Conservation (phyloP, 2,329 filamentous ascomycete genomes). For the Talaromyces sp. region DNA sequence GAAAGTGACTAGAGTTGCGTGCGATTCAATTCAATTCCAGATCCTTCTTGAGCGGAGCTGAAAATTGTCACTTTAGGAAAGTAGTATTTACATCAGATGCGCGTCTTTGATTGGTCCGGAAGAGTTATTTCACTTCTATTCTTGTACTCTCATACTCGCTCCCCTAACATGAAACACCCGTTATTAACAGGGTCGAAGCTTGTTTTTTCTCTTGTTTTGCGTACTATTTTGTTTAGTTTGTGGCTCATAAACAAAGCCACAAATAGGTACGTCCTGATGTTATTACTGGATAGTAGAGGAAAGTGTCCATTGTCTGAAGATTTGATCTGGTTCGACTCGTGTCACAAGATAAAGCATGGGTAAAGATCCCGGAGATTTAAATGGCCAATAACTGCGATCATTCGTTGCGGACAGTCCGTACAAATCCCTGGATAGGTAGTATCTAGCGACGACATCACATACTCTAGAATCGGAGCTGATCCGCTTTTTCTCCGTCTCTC, state of each 20-base stretch:
- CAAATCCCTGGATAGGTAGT: not conserved
- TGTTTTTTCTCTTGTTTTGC: not conserved
- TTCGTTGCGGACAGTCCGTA: not conserved
- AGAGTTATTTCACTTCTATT: not conserved
- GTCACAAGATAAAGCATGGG: not conserved
- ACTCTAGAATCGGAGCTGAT: not conserved
- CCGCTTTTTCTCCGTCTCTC: too few relatives aligned
- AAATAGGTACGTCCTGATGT: not conserved
- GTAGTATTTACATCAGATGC: not conserved
- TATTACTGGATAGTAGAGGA: not conserved
- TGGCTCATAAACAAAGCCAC: not conserved
- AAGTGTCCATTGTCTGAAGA: not conserved
- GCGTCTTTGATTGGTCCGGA: not conserved
- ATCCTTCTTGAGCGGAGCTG: not conserved
- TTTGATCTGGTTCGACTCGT: not conserved
- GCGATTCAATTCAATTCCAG: too few relatives aligned
- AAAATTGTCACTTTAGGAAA: not conserved
- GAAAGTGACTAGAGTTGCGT: not conserved
- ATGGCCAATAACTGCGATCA: not conserved
- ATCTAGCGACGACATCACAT: not conserved
- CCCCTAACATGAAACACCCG: not conserved
- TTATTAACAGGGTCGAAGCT: not conserved
- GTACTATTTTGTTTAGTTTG: not conserved
- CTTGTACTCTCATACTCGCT: not conserved
- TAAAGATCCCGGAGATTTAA: not conserved